phyloP scores from a whole-genome alignment of 78 protist species.

The Emiliania huxleyi region DNA sequence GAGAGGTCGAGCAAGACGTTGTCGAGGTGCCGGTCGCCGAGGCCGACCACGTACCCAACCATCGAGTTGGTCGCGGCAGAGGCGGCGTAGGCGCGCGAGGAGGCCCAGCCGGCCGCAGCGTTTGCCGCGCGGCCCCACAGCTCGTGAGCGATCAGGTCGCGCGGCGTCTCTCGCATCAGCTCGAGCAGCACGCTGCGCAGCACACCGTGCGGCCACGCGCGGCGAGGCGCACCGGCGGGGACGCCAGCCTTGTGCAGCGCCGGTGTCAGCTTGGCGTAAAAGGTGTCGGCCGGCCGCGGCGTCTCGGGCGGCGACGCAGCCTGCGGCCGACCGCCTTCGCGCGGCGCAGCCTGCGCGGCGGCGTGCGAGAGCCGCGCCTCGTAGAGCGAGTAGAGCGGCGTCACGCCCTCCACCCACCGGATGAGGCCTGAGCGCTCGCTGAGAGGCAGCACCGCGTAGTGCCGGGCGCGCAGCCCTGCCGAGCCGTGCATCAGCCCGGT shows the following conservation, averaged over 20 bases:
- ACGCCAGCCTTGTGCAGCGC: constrained; percentile 20
- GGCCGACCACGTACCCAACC: constrained; percentile 61
- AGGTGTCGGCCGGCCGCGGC: constrained; percentile 9
- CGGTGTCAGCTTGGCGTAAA: constrained; percentile 12
- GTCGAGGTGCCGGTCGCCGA: constrained; percentile 70
- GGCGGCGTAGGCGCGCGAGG: constrained; percentile 22
- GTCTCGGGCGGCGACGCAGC: not conserved
- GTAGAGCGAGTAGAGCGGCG: constrained; percentile 32
- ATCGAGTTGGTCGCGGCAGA: constrained; percentile 28
- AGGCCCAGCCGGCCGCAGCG: not conserved
- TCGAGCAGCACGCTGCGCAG: not conserved
- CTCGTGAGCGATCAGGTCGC: constrained; percentile 16
- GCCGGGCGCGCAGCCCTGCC: constrained; percentile 18
- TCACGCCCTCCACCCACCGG: constrained; percentile 36
- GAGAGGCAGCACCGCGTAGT: constrained; percentile 44
- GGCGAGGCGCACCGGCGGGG: not conserved
- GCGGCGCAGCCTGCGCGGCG: not conserved
- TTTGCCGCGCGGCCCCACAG: not conserved
- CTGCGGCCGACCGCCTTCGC: not conserved
- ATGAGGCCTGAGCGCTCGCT: constrained; percentile 40
- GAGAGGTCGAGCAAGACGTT: constrained; percentile 54
- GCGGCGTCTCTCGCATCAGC: constrained; percentile 28
- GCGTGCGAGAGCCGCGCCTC: not conserved
- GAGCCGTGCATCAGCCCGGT: no score
- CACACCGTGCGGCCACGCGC: constrained; percentile 28